Base-by-base conservation (phyloP, 2,329 filamentous ascomycete genomes). In the Aspergillus alliaceus region DNA sequence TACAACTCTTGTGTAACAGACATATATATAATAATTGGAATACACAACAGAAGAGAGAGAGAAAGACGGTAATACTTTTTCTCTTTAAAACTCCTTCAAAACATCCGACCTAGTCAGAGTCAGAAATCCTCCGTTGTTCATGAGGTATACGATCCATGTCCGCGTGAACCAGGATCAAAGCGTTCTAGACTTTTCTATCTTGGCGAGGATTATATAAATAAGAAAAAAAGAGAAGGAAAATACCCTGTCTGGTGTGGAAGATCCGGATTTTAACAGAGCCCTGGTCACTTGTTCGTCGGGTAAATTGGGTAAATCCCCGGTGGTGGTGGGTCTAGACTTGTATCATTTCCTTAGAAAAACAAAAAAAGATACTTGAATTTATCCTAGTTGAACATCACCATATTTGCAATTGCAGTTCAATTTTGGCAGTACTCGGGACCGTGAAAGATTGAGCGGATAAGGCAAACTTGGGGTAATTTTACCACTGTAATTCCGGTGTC, bases 231-330 rank as follows among this genome's bases (percentile, higher is more conserved):
- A n/a, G n/a, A n/a, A n/a, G n/a, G n/a, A n/a, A n/a, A n/a, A n/a
- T n/a, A n/a, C 39, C 39, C 3, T 42, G 39, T 42, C 39, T 42
- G 25, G 22, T 42, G 22, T 44, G 20, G 22, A 9, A 24, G 14
- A 42, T 44, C 32, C 24, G 20, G 39, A 56, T 27, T 46, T 47
- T 51, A 46, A 53, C 40, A 53, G 34, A 40, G 44, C 15, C 18
- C n/a, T 47, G n/a, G 29, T 47, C 44, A 47, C 44, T n/a, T 4
- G 8, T 31, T 47, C 25, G 18, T 34, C 44, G 44, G 44, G 44
- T 48, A 48, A 65, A 62, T 62, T 63, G 63, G 64, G 53, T 55
- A 66, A 63, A 59, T 59, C 59, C 57, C 59, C 63, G 60, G 60
- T 48, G 61, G 63, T 56, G 53, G 51, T 44, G 40, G 40, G 40